Base-by-base conservation (phyloP, 1,139 yeast genomes). In the Yamadazyma dushanensis region DNA sequence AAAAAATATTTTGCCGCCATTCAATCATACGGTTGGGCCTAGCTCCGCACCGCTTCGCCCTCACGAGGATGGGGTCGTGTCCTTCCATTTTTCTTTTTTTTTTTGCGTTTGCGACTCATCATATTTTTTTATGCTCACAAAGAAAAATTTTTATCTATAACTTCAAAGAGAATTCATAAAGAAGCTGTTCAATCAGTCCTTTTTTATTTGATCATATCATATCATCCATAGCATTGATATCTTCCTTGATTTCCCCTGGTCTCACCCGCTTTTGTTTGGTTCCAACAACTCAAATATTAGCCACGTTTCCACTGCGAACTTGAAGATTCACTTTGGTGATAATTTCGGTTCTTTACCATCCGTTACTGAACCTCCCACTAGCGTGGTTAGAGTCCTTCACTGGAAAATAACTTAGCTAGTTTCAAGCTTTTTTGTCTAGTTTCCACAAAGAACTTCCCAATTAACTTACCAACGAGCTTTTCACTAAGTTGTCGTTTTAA, bases 401-500 rank as follows among this genome's bases (percentile, higher is more conserved):
- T 31, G 34, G 34, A 31, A 31, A 24, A 23, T 31, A 31, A 31
- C 29, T 23, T 15, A 7, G 6, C 7, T 11, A 8, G 26, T 16
- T 11, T 11, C 13, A 22, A 22, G 13, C 6, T 6, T n/a, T 22
- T 22, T 22, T 22, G 25, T 22, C 25, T 22, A 22, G 25, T 22
- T 22, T 22, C 21, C 9, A 22, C 25, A n/a, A 22, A n/a, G n/a
- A n/a, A n/a, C n/a, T n/a, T 22, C 10, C 5, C 25, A 9, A 22
- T 9, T 22, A 22, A 22, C 28, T 26, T 19, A 14, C n/a, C n/a
- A 22, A 36, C 43, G 71, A 66, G 63, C 72, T 66, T 64, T 66
- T 66, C 53, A 59, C 52, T 66, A 66, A 66, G 72, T 61, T 46
- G 40, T 64, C 70, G 69, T 59, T 50, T 34, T 32, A 31, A 19